phyloP scores from a whole-genome alignment of 176 grass and related monocot species.

The Hordeum vulgare region DNA sequence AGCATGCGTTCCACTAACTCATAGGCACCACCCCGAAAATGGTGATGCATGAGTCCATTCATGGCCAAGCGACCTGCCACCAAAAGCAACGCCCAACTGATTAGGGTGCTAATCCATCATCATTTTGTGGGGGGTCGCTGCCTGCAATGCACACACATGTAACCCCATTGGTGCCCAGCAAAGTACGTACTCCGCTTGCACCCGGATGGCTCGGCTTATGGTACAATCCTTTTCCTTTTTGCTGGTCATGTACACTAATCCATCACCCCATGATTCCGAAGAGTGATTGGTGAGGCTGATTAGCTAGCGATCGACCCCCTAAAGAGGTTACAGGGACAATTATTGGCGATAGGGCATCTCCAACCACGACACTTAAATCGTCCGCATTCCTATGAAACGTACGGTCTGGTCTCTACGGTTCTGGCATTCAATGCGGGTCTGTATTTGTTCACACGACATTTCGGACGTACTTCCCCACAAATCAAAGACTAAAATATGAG shows the following conservation, averaged over 20 bases:
- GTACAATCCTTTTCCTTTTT: neutral
- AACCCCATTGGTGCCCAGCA: neutral
- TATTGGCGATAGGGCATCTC: no score
- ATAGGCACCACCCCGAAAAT: neutral
- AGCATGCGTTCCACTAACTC: slow-evolving; percentile 28
- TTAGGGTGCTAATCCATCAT: slow-evolving; percentile 12
- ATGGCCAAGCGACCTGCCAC: neutral
- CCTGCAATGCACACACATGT: neutral
- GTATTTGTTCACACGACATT: no score
- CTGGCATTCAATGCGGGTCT: no score
- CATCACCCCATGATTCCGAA: neutral
- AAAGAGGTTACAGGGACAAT: slow-evolving; percentile 3
- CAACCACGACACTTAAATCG: no score
- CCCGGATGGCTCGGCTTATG: neutral
- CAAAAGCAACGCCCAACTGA: neutral
- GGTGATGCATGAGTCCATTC: neutral
- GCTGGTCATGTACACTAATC: neutral
- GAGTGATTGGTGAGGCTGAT: neutral
- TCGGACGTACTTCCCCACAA: no score
- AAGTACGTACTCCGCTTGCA: neutral
- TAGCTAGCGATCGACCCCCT: neutral
- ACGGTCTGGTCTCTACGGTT: no score
- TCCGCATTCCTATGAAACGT: no score
- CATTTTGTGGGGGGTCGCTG: neutral
- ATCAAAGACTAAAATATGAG: no score